A percentile compares a stretch with the other conserved stretches of the same genome.
phyloP scores from a whole-genome alignment of 495 filamentous ascomycete species.

The Penicillium cosmopolitanum region DNA sequence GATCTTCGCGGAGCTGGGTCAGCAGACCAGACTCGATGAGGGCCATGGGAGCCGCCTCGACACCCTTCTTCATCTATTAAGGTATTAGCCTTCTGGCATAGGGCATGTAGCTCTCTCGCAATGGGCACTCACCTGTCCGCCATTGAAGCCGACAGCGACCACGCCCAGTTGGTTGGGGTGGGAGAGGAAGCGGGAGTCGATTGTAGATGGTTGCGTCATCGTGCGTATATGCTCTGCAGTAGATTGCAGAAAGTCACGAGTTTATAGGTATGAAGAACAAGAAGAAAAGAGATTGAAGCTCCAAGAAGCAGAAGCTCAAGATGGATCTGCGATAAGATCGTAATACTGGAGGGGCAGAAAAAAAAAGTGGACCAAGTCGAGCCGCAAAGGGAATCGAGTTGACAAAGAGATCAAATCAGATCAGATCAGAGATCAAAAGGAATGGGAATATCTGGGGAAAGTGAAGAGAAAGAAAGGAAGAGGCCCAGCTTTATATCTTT shows the following conservation, averaged over 20 bases:
- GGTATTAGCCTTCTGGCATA: slow-evolving; percentile 11
- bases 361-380: slow-evolving; percentile 22
- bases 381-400: slow-evolving; percentile 2
- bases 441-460: slow-evolving; percentile 1
- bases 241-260: neutral
- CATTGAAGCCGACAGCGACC: slow-evolving; percentile 95
- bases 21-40: slow-evolving; percentile 90
- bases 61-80: slow-evolving; percentile 80
- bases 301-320: slow-evolving; percentile 11
- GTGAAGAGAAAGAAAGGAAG: slow-evolving; percentile 13
- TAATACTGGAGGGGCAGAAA: slow-evolving; percentile 19
- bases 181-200: slow-evolving; percentile 81
- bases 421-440: neutral
- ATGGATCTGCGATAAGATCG: slow-evolving; percentile 35
- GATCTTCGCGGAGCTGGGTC: slow-evolving; percentile 77
- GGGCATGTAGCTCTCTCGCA: neutral
- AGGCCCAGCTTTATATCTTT: slow-evolving; percentile 18
- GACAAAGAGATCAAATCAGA: slow-evolving; percentile 5
- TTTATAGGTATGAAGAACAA: neutral
- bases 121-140: slow-evolving; percentile 76
- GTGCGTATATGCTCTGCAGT: slow-evolving; percentile 16
- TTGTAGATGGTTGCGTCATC: slow-evolving; percentile 72
- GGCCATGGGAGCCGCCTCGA: slow-evolving; percentile 89
- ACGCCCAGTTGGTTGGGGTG: slow-evolving; percentile 80
- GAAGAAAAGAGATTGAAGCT: slow-evolving; percentile 12